Evolutionary conservation across 2,329 filamentous ascomycete species (phyloP).

Genomic region (Aschersonia sp.): DNA sequence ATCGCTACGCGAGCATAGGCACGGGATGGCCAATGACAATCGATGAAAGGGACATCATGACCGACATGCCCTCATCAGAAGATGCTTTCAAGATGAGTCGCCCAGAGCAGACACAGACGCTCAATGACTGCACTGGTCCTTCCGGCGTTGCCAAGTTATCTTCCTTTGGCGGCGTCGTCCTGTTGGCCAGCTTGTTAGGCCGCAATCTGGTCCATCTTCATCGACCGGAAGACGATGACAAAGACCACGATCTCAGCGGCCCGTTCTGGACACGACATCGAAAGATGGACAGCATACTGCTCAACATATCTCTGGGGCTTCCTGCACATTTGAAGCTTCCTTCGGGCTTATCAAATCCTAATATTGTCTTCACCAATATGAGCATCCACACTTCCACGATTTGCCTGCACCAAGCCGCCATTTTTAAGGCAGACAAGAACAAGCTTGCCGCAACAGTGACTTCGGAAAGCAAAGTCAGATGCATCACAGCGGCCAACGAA

Average conservation of each 20-base stretch:
- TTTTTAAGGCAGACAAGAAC: conserved; percentile 92
- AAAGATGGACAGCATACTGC: conserved; percentile 74
- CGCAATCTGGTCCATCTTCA: conserved; percentile 85
- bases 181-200: conserved; percentile 84
- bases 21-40: conserved; percentile 95
- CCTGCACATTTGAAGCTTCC: conserved; percentile 71
- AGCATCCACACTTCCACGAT: conserved; percentile 93
- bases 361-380: conserved; percentile 91
- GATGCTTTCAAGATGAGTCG: conserved; percentile 73
- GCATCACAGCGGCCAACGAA: conserved; percentile 84
- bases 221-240: conserved; percentile 67
- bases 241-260: conserved; percentile 77
- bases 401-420: conserved; percentile 94
- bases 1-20: conserved; percentile 88
- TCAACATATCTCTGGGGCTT: conserved; percentile 75
- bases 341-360: conserved; percentile 58
- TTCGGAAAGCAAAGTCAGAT: conserved; percentile 82
- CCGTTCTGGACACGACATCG: conserved; percentile 94
- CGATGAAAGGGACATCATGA: conserved; percentile 83
- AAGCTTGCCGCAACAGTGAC: conserved; percentile 62
- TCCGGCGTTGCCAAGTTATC: conserved; percentile 63
- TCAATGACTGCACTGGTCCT: conserved; percentile 56
- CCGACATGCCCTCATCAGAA: conserved; percentile 70
- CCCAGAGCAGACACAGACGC: conserved; percentile 54
- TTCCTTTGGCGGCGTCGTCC: conserved; percentile 62